phyloP scores from a whole-genome alignment of 805 yeast genomes.

The Candida ficus region DNA sequence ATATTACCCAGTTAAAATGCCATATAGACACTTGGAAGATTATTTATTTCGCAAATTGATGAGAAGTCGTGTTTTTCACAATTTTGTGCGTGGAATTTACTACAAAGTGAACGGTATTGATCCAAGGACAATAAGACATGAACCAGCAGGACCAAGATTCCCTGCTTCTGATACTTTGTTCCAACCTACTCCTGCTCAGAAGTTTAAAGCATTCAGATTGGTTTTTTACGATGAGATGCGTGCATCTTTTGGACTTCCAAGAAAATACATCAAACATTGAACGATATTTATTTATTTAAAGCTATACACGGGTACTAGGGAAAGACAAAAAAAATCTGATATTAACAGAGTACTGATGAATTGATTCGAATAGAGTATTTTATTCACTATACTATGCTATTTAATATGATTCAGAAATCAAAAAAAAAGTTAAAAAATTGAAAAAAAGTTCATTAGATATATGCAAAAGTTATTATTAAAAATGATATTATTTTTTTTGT shows the following conservation, averaged over 20 bases:
- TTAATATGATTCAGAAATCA: too few species aligned
- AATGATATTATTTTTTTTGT: too few species aligned
- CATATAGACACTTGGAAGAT: conserved; percentile 41
- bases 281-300: too few species aligned
- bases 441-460: background rate
- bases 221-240: conserved; percentile 60
- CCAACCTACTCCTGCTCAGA: conserved; percentile 49
- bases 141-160: conserved; percentile 15
- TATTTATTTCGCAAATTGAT: conserved; percentile 40
- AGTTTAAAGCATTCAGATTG: conserved; percentile 52
- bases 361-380: too few species aligned
- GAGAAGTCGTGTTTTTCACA: conserved; percentile 53
- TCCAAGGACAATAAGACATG: conserved; percentile 34
- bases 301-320: too few species aligned
- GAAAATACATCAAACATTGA: conserved; percentile 16
- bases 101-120: conserved; percentile 54
- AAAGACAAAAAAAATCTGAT: too few species aligned
- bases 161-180: conserved; percentile 16
- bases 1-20: background rate
- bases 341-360: too few species aligned
- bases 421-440: background rate
- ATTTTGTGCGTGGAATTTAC: conserved; percentile 57
- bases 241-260: conserved; percentile 43
- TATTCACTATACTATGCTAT: too few species aligned
- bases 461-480: background rate